Base-by-base conservation (phyloP, 1,139 yeast genomes). In the Zygosaccharomyces sapae region DNA sequence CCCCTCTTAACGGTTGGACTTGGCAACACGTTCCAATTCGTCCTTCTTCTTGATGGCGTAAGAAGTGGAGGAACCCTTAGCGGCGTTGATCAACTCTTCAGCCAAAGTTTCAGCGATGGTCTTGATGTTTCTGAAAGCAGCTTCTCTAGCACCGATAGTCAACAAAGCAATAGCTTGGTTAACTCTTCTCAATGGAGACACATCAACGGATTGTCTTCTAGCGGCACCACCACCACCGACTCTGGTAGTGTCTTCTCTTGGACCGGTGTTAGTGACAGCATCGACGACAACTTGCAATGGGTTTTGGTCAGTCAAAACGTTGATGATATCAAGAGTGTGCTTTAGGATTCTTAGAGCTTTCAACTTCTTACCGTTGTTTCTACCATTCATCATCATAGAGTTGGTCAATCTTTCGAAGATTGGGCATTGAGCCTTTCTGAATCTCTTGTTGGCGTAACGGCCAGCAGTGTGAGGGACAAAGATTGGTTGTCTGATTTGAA, bases 201-300 rank as follows among this genome's bases (percentile, higher is more conserved):
- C 99, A 88, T 92, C 99, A 73, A 92, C 99, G 66, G 99, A 98
- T 81, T 94, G 98, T 86, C 99, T 89, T 86, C 98, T 92, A 69
- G 95, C 99, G 72, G 98, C 87, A 86, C 98, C 98, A 70, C 97
- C 90, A 72, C 97, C 90, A 80, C 99, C 99, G 69, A 94, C 92
- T 87, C 98, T 90, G 82, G 99, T 92, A 71, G 98, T 88, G 80
- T 92, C 99, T 83, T 92, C 99, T 83, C 98, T 89, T 77, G 98
- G 95, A 76, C 99, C 99, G 66, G 97, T 87, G 96, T 94, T 94
- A 80, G 89, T 90, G 72, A 92, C 86, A 68, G 98, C 99, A 70
- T 92, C 99, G 75, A 94, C 97, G 70, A 92, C 80, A 71, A 92
- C 96, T 82, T 92, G 99, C 77, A 92, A 76, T 73, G 99, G 99